Conservation (phyloP, 495 filamentous ascomycete genomes). For the Penicillium robsamsonii region DNA sequence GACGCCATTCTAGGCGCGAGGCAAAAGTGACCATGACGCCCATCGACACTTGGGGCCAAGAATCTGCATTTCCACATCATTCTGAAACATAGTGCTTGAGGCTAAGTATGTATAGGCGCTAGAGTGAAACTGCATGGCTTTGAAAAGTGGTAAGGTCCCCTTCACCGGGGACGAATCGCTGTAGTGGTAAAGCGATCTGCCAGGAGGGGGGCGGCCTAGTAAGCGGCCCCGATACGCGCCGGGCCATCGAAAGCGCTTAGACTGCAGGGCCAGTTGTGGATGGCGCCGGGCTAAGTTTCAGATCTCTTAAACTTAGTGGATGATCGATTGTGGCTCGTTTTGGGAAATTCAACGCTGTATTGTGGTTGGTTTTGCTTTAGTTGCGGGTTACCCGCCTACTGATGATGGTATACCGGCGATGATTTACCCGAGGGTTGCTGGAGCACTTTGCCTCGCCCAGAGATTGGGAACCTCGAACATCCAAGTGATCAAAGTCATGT, state of each 20-base stretch:
- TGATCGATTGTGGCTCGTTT: not conserved
- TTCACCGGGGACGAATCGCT: constrained; percentile 10
- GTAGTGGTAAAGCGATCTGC: constrained; percentile 22
- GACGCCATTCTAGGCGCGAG: constrained; percentile 22
- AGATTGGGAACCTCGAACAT: not conserved
- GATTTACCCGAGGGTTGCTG: not conserved
- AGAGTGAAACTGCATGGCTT: constrained; percentile 37
- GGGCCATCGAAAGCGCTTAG: constrained; percentile 30
- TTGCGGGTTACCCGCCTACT: not conserved
- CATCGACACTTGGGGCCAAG: constrained; percentile 7
- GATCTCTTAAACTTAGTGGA: not conserved
- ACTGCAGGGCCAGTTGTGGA: constrained; percentile 7
- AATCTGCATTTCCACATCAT: not conserved
- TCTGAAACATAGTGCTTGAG: constrained; percentile 31
- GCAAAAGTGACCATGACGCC: constrained; percentile 18
- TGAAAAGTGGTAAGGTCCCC: not conserved
- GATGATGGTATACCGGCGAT: not conserved
- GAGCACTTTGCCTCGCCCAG: constrained; percentile 3
- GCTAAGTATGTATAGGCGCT: constrained; percentile 34
- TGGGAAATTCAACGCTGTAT: not conserved
- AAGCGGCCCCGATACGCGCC: constrained; percentile 38
- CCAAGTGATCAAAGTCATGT: not conserved
- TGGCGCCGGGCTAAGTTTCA: constrained; percentile 20
- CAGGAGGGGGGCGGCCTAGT: constrained; percentile 17
- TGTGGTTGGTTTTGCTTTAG: not conserved